Evolutionary conservation across 305 asterid species (phyloP), one percentile per base, ranked within the genome.

Genomic region (Solanum aculeatissimum): DNA sequence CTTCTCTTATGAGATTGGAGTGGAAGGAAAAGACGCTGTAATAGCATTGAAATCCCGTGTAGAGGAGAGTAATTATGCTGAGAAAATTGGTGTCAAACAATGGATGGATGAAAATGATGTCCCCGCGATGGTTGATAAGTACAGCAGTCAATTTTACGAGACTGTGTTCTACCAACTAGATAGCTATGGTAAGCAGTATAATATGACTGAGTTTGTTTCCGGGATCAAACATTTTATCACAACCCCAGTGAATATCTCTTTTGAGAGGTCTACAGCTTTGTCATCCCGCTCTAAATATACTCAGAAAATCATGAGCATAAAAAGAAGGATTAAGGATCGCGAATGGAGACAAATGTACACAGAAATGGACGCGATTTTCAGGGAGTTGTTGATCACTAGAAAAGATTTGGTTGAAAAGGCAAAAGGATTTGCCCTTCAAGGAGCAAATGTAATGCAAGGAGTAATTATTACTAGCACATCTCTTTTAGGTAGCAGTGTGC

Each of bases 41-140:
- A 88, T 88, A 72, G 97, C 98, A 0, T 89, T 93, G 43, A 96
- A 94, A 86, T 89, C 98, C 2, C 98, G 91, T 40, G 93, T 96
- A 7, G 97, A 96, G 70, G 94, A 92, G 87, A 94, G 95, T 81
- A 96, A 96, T 49, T 96, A 96, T 27, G 90, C 98, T 5, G 99
- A 96, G 92, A 94, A 87, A 84, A 92, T 94, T 3, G 99, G 98
- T 35, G 88, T 96, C 14, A 91, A 88, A 90, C 86, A 93, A 90
- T 96, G 99, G 99, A 94, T 96, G 97, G 97, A 94, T 42, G 98
- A 96, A 75, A 95, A 95, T 77, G 98, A 95, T 87, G 93, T 96
- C 25, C 94, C 99, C 0, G 95, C 92, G 15, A 91, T 93, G 95
- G 92, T 96, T 83, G 98, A 95, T 80, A 93, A 71, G 90, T 95